Conservation (phyloP, 305 asterid species). For the Fraxinus sp. region DNA sequence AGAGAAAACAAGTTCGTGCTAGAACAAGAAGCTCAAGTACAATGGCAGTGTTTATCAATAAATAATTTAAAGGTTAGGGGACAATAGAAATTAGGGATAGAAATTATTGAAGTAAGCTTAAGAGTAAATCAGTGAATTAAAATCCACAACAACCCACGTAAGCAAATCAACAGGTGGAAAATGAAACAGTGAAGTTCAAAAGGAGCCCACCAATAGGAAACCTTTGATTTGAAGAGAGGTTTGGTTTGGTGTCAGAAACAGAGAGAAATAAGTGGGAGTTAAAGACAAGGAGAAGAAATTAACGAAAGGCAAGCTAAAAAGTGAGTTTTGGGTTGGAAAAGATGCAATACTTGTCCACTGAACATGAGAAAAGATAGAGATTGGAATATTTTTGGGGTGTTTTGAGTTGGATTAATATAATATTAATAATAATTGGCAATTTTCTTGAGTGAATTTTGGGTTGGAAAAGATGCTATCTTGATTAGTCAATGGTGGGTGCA, state of each 20-base stretch:
- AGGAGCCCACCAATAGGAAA: constrained; percentile 31
- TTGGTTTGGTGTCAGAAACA: constrained; percentile 48
- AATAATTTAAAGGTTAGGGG: constrained; percentile 11
- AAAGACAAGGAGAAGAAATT: background rate
- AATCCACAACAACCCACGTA: constrained; percentile 50
- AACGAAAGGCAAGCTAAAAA: constrained; percentile 20
- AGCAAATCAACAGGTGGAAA: constrained; percentile 38
- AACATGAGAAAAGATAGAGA: constrained; percentile 15
- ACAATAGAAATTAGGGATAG: constrained; percentile 11
- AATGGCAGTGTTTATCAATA: constrained; percentile 7
- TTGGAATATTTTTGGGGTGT: constrained; percentile 28
- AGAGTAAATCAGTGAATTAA: constrained; percentile 41
- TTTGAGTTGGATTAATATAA: constrained; percentile 8
- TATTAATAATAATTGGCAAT: background rate
- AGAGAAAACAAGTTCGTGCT: background rate
- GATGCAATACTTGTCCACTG: background rate
- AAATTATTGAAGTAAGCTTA: constrained; percentile 32
- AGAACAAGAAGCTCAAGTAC: background rate
- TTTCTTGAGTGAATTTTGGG: background rate
- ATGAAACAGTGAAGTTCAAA: constrained; percentile 32
- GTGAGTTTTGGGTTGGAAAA: no score
- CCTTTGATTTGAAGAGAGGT: no score
- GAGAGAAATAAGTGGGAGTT: constrained; percentile 20
- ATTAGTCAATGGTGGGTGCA: background rate
- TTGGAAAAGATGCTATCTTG: background rate